phyloP scores from a whole-genome alignment of 1,284 basidiomycete genomes.

The Naganishia albida region DNA sequence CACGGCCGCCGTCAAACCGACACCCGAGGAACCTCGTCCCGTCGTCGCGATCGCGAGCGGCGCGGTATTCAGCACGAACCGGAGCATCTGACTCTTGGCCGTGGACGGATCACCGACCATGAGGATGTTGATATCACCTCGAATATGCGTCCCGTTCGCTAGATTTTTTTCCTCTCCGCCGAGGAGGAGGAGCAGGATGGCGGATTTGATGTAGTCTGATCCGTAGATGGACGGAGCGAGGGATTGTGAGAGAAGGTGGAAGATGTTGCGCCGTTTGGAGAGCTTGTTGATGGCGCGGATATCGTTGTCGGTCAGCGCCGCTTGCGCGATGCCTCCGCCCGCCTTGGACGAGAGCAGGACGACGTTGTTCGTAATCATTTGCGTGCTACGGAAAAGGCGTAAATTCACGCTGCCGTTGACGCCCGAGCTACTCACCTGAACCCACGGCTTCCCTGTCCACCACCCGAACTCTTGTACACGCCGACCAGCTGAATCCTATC shows the following conservation, averaged over 20 bases:
- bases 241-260: conserved; percentile 85
- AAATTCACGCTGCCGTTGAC: neutral
- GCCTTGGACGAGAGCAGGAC: conserved; percentile 95
- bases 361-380: conserved; percentile 93
- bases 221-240: conserved; percentile 97
- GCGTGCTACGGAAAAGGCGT: conserved; percentile 64
- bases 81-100: conserved; percentile 94
- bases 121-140: conserved; percentile 98
- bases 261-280: conserved; percentile 78
- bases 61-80: conserved; percentile 94
- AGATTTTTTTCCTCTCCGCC: conserved; percentile 98
- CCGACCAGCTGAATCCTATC: conserved; percentile 97
- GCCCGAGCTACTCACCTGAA: conserved; percentile 84
- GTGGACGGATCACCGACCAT: conserved; percentile 99
- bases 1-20: conserved; percentile 98
- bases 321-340: conserved; percentile 93
- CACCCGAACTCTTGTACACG: conserved; percentile 89
- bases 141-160: conserved; percentile 95
- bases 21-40: conserved; percentile 93
- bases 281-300: conserved; percentile 97
- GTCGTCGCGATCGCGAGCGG: conserved; percentile 98
- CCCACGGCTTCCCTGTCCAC: conserved; percentile 73
- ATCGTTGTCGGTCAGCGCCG: conserved; percentile 88
- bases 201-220: conserved; percentile 93
- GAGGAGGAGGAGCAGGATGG: conserved; percentile 86